Conservation (phyloP, 805 yeast genomes). For the Ogataea minuta region DNA sequence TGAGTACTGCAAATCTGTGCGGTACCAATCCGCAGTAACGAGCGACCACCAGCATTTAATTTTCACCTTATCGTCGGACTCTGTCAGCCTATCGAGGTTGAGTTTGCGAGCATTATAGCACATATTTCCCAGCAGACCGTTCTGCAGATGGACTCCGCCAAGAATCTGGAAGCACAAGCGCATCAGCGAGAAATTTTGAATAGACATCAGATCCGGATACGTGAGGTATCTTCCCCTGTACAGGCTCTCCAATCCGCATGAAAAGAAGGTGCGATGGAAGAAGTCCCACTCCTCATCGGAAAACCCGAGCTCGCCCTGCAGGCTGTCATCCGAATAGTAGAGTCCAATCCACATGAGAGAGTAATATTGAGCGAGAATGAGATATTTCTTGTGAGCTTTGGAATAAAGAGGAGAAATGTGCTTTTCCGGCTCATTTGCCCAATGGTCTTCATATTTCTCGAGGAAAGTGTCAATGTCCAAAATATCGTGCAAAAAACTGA, state of each 20-base stretch:
- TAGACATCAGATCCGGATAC: slow-evolving; percentile 22
- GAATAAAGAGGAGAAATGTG: slow-evolving; percentile 25
- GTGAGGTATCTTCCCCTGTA: slow-evolving; percentile 31
- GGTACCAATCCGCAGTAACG: slow-evolving; percentile 31
- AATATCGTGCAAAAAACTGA: slow-evolving; percentile 39
- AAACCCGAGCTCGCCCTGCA: slow-evolving; percentile 16
- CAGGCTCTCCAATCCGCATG: slow-evolving; percentile 29
- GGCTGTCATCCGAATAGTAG: slow-evolving; percentile 22
- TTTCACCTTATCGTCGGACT: slow-evolving; percentile 8
- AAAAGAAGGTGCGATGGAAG: slow-evolving; percentile 26
- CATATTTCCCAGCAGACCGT: slow-evolving; percentile 18
- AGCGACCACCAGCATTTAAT: slow-evolving; percentile 27
- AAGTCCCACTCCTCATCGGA: slow-evolving; percentile 21
- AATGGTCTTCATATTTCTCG: slow-evolving; percentile 52
- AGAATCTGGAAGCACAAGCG: slow-evolving; percentile 24
- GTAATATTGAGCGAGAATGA: slow-evolving; percentile 31
- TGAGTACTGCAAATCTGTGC: slow-evolving; percentile 20
- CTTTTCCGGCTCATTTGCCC: slow-evolving; percentile 18
- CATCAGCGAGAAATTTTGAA: slow-evolving; percentile 27
- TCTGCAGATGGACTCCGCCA: slow-evolving; percentile 27
- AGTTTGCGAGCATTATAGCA: slow-evolving; percentile 21
- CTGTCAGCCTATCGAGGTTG: slow-evolving; percentile 18
- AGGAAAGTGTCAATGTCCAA: slow-evolving; percentile 59
- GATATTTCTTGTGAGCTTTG: slow-evolving; percentile 22
- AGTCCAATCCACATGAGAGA: slow-evolving; percentile 27